Evolutionary conservation across 192 early-diverging fungal species (phyloP).

Genomic region (Coemansia sp.): DNA sequence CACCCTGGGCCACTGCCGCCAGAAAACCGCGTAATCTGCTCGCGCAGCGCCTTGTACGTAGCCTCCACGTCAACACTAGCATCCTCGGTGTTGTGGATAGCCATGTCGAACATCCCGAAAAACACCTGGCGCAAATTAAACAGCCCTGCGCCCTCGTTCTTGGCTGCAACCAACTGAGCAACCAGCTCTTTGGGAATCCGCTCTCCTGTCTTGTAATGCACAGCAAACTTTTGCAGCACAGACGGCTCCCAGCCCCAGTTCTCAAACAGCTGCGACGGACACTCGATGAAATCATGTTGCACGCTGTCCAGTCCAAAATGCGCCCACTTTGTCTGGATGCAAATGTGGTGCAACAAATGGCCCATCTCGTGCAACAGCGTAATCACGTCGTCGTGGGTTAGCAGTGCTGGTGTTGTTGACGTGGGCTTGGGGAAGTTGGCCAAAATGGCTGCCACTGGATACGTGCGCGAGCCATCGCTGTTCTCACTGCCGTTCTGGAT

Average conservation of each 20-base stretch:
- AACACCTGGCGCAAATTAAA: slow-evolving; percentile 72
- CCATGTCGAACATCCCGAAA: slow-evolving; percentile 74
- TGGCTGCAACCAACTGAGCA: slow-evolving; percentile 62
- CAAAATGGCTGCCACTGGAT: slow-evolving; percentile 66
- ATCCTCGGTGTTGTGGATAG: slow-evolving; percentile 60
- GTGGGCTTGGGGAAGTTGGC: slow-evolving; percentile 67
- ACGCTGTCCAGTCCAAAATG: slow-evolving; percentile 72
- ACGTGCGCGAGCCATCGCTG: slow-evolving; percentile 52
- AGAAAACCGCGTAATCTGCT: slow-evolving; percentile 32
- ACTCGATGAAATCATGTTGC: slow-evolving; percentile 81
- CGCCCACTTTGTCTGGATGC: slow-evolving; percentile 65
- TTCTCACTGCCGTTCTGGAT: slow-evolving; percentile 59
- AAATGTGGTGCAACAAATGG: slow-evolving; percentile 63
- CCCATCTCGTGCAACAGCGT: slow-evolving; percentile 85
- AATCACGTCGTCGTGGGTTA: slow-evolving; percentile 77
- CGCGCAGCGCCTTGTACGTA: slow-evolving; percentile 43
- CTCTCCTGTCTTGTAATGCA: slow-evolving; percentile 65
- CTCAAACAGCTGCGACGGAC: slow-evolving; percentile 83
- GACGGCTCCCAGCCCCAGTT: slow-evolving; percentile 70
- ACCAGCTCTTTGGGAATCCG: slow-evolving; percentile 69
- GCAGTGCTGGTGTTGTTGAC: slow-evolving; percentile 63
- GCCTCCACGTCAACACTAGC: slow-evolving; percentile 31
- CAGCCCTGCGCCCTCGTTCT: slow-evolving; percentile 71
- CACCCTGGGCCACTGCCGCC: slow-evolving; percentile 48
- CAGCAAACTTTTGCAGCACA: slow-evolving; percentile 57